These are phyloP conservation scores for Graphilbum fragrans DNA, from an alignment of 2,329 filamentous ascomycete species.

Conservation along the genomic window DNA sequence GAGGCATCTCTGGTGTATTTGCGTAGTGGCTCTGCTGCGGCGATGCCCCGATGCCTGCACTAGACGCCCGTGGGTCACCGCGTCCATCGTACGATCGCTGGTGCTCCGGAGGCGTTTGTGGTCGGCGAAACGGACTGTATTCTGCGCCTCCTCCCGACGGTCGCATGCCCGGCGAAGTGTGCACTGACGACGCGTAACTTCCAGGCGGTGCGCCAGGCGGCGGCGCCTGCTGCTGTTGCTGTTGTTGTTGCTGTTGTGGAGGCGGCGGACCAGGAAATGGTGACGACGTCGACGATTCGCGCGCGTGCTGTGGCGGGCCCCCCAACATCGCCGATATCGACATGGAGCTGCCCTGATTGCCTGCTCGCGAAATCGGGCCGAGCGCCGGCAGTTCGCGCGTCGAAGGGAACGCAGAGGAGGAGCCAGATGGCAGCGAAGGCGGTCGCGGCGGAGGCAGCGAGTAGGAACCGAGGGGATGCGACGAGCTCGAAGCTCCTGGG, in stretches of 20 bases:
- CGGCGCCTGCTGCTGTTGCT: conserved; percentile 21
- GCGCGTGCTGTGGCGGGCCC: conserved; percentile 27
- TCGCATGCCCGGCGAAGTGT: conserved; percentile 44
- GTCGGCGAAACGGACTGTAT: conserved; percentile 50
- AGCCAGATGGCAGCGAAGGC: conserved; percentile 28
- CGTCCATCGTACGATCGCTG: conserved; percentile 39
- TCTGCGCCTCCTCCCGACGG: conserved; percentile 35
- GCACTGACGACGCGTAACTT: conserved; percentile 33
- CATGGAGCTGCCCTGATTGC: conserved; percentile 41
- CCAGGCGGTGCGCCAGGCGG: conserved; percentile 14
- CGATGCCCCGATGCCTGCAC: conserved; percentile 25
- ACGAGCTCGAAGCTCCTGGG: conserved; percentile 1
- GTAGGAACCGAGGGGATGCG: conserved; percentile 24
- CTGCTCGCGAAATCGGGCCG: conserved; percentile 33
- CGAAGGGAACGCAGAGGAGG: conserved; percentile 30
- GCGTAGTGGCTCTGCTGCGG: conserved; percentile 30
- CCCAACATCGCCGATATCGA: conserved; percentile 51
- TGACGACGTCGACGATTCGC: conserved; percentile 20
- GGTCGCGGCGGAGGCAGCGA: conserved; percentile 33
- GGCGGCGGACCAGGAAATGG: conserved; percentile 21
- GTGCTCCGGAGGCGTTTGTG: conserved; percentile 58
- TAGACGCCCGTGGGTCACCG: conserved; percentile 30
- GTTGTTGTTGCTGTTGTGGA: neutral
- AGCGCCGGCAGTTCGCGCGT: conserved; percentile 42
- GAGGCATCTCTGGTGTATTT: conserved; percentile 41